Base-by-base conservation (phyloP, 495 filamentous ascomycete genomes). In the Lasiosphaeriaceae sp. region DNA sequence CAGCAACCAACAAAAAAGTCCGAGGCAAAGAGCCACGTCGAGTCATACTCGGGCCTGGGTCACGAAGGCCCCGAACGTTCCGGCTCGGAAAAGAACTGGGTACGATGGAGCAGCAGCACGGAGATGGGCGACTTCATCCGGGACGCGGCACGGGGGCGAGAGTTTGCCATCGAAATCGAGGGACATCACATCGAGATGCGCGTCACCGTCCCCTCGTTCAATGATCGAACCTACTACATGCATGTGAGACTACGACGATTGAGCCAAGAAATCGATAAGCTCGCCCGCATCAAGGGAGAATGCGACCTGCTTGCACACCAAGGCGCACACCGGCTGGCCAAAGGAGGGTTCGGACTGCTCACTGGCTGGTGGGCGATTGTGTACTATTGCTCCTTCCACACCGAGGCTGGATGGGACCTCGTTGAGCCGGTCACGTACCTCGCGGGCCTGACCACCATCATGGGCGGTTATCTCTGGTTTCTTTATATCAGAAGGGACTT, bases 101-200 rank as follows among this genome's bases (percentile, higher is more conserved):
- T 96, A 0, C 88, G 91, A n/a, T 97, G 93, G 93, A 91, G 88
- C 19, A 82, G 83, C 39, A 86, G 84, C 16, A 96, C 92, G 11
- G 93, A 97, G 62, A 86, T 97, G 24, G 93, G 92, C 11, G 92
- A 97, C 72, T 97, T 97, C 70, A 90, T 97, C 58, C 89, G 90
- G 4, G 93, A 96, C 63, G 92, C 93, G 0, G 87, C 92, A 3
- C 79, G 90, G 0, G 87, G 86, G 0, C 78, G 87, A 47, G 90
- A 96, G 63, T 97, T 97, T 67, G 84, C 87, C 21, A 81, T 96
- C 21, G 85, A 88, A 54, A 88, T 97, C 59, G 86, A 94, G 63
- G 89, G 89, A 0, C 80, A 84, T 26, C 71, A 80, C 7, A 59
- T 78, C 12, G 84, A 91, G 65, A 86, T 96, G 70, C 77, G 81